Evolutionary conservation across 2,329 filamentous ascomycete species (phyloP), one percentile per base, ranked within the genome.

Genomic region (Bipolaris victoriae): DNA sequence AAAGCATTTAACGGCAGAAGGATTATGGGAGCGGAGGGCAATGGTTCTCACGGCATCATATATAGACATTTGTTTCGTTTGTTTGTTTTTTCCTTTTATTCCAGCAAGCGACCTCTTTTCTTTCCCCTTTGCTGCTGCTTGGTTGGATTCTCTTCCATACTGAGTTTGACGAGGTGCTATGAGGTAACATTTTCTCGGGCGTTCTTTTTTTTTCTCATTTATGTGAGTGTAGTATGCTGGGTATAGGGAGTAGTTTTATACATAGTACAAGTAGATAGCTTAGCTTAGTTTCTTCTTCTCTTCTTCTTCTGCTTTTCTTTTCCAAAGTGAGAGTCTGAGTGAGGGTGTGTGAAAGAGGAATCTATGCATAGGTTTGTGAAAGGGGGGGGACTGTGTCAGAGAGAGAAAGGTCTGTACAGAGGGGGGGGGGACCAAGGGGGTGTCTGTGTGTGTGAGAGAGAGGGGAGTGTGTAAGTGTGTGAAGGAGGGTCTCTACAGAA

Each of bases 251-350:
- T 48, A 37, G 15, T 36, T 24, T 16, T 39, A 58, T 69, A 65
- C 58, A 69, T 72, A 72, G 66, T 64, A 44, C 22, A 65, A 65
- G 66, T 74, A 74, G 69, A 58, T 73, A 73, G 70, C 60, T 54
- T 57, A 55, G 55, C 22, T 52, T 52, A 46, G 43, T 15, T 31
- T 10, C 20, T 46, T 33, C 7, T 9, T 18, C 33, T 15, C 13
- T 4, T 18, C 35, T 13, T 18, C 16, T 9, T 13, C 11, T 13
- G 20, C 26, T 33, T 15, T 10, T 10, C 11, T 22, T 13, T 41
- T 41, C 20, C 7, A 39, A 18, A 16, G n/a, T 9, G 36, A 39
- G 36, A 39, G 36, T 29, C 26, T 29, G 2, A 39, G 36, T 16
- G 36, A 39, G 7, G 16, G 36, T 20, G 4, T 39, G 36, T 39